Base-by-base conservation (phyloP, 345 rosid species). In the Fremontodendron californicum region DNA sequence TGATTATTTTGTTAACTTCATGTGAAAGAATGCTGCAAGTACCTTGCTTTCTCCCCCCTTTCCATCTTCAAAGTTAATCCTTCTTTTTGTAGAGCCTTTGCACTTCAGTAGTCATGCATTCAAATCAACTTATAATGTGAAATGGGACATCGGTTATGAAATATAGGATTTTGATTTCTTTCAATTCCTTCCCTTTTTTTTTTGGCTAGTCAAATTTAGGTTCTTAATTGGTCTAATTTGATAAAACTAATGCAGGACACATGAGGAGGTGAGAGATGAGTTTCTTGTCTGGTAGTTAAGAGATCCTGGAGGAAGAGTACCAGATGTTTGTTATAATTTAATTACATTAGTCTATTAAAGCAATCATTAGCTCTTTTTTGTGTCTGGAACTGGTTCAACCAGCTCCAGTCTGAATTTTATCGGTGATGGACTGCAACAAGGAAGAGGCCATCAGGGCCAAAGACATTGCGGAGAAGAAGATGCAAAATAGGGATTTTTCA, bases 391-490 rank as follows among this genome's bases (percentile, higher is more conserved):
- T 13, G 6, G 12, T 61, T 62, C 9, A 61, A 75, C 6, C 10
- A 19, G 10, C 54, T 10, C 57, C 77, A 1, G n/a, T 55, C 67
- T 58, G 52, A 16, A 40, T 43, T 29, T 43, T 63, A 19, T 31
- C 6, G 37, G 52, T 31, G 37, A 96, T 93, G 99, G 94, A 92
- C 46, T 84, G 92, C 85, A 92, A 96, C 84, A 93, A 87, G 81
- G 98, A 92, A 70, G 99, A 93, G 92, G 99, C 99, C 78, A 49
- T 92, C 60, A 83, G 95, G 81, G 94, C 93, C 81, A 93, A 84
- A 82, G 86, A 23, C 8, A 48, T 91, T 42, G 99, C 97, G 16
- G 92, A 89, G 85, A 81, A 65, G 25, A 89, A 73, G 83, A 86
- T 96, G 98, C 84, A 81, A 55, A 86, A 77, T 33, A 77, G 81